Conservation (phyloP, 495 filamentous ascomycete genomes). For the Neurospora sp. region DNA sequence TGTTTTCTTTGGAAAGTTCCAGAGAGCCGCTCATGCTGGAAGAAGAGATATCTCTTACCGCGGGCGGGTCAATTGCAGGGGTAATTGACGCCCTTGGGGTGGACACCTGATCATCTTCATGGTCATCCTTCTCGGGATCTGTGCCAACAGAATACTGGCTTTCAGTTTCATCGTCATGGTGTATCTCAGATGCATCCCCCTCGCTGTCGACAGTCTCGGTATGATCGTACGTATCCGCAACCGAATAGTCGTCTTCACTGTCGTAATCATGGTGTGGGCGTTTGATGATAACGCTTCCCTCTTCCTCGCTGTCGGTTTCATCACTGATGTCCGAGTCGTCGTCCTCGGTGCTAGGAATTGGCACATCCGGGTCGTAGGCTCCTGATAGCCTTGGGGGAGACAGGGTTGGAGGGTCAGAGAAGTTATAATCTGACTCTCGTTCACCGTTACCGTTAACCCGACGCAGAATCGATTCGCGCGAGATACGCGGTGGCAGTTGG, state of each 20-base stretch:
- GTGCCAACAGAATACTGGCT: constrained; percentile 19
- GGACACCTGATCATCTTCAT: constrained; percentile 24
- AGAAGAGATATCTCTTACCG: constrained; percentile 1
- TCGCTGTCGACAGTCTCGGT: constrained; percentile 30
- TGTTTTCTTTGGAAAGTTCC: constrained; percentile 6
- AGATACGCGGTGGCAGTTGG: constrained; percentile 66
- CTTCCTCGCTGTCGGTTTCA: constrained; percentile 38
- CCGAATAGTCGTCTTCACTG: constrained; percentile 57
- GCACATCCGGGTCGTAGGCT: constrained; percentile 67
- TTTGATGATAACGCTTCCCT: constrained; percentile 57
- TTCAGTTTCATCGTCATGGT: constrained; percentile 12
- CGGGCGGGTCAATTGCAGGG: constrained; percentile 10
- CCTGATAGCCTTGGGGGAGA: constrained; percentile 27
- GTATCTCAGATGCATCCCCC: constrained; percentile 27
- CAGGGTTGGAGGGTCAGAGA: constrained; percentile 47
- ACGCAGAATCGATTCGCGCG: constrained; percentile 82
- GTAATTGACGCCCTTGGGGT: constrained; percentile 34
- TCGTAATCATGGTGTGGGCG: constrained; percentile 48
- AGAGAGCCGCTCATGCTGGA: constrained; percentile 4
- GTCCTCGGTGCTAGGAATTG: constrained; percentile 65
- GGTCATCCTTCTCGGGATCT: neutral
- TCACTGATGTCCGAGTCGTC: constrained; percentile 34
- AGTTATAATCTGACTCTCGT: constrained; percentile 52
- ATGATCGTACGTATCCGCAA: constrained; percentile 50
- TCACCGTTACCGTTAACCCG: constrained; percentile 68